A percentile compares a stretch with the other conserved stretches of the same genome.
Evolutionary conservation across 106 monocot genomes (phyloP).

Genomic region (Cymbidium sinense): DNA sequence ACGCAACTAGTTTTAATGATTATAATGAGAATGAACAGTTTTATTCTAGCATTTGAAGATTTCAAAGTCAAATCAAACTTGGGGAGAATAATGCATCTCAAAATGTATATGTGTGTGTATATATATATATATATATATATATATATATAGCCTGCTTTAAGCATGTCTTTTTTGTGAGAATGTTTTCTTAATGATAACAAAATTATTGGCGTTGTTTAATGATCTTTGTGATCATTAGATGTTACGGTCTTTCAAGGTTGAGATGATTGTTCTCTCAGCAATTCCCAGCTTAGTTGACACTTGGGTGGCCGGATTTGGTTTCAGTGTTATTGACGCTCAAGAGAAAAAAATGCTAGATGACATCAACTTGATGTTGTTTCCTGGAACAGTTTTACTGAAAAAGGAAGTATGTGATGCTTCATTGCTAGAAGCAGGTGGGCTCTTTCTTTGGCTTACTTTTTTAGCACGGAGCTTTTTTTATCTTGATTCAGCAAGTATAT

Average conservation of each 20-base stretch:
- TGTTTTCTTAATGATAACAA: background rate
- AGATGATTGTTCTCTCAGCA: slow-evolving; percentile 77
- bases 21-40: no score
- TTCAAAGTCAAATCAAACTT: no score
- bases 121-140: no score
- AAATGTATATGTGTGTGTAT: no score
- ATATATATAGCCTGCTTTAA: background rate
- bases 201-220: background rate
- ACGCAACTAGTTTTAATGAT: no score
- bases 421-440: slow-evolving; percentile 36
- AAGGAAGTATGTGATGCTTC: slow-evolving; percentile 42
- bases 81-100: no score
- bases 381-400: slow-evolving; percentile 63
- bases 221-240: slow-evolving; percentile 41
- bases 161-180: background rate
- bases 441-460: background rate
- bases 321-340: slow-evolving; percentile 42
- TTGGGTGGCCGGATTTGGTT: slow-evolving; percentile 85
- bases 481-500: background rate
- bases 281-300: slow-evolving; percentile 81
- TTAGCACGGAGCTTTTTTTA: no score
- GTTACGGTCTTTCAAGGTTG: slow-evolving; percentile 68
- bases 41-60: no score
- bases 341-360: slow-evolving; percentile 44
- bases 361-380: slow-evolving; percentile 77